Evolutionary conservation across 192 early-diverging fungal species (phyloP).

Genomic region (Backusella luteola): DNA sequence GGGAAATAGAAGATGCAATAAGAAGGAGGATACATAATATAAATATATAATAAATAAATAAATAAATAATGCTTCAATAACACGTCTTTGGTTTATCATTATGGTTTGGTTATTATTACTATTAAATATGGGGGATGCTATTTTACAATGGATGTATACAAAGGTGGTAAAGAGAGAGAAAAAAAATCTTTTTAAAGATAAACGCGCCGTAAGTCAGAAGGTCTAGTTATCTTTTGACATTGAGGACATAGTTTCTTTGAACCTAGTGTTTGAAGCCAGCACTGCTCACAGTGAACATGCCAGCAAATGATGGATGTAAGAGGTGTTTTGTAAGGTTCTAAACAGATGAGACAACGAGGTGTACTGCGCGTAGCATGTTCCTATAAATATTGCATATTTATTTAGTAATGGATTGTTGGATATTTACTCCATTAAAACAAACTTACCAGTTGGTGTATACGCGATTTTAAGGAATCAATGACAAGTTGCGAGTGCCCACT

Average conservation of each 20-base stretch:
- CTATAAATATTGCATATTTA: slow-evolving; percentile 19
- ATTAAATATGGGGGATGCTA: not conserved
- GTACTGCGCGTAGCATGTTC: slow-evolving; percentile 45
- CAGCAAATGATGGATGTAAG: slow-evolving; percentile 81
- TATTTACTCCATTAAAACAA: no score
- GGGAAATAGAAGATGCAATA: not conserved
- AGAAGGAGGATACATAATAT: no score
- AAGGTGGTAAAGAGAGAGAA: not conserved
- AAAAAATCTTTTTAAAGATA: slow-evolving; percentile 58
- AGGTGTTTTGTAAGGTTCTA: slow-evolving; percentile 70
- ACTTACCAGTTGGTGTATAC: slow-evolving; percentile 61
- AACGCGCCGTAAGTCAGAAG: slow-evolving; percentile 76
- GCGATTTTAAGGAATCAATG: slow-evolving; percentile 75
- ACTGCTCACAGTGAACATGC: slow-evolving; percentile 90
- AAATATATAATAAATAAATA: not conserved
- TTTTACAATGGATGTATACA: not conserved
- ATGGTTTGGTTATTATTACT: not conserved
- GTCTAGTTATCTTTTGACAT: slow-evolving; percentile 82
- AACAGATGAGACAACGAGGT: slow-evolving; percentile 77
- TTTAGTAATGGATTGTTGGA: no score
- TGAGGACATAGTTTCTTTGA: slow-evolving; percentile 90
- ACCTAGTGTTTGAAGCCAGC: slow-evolving; percentile 84
- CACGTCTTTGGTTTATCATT: not conserved
- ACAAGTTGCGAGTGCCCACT: slow-evolving; percentile 55
- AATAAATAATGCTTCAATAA: not conserved